Base-by-base conservation (phyloP, 305 asterid genomes). In the Coffea humblotiana region DNA sequence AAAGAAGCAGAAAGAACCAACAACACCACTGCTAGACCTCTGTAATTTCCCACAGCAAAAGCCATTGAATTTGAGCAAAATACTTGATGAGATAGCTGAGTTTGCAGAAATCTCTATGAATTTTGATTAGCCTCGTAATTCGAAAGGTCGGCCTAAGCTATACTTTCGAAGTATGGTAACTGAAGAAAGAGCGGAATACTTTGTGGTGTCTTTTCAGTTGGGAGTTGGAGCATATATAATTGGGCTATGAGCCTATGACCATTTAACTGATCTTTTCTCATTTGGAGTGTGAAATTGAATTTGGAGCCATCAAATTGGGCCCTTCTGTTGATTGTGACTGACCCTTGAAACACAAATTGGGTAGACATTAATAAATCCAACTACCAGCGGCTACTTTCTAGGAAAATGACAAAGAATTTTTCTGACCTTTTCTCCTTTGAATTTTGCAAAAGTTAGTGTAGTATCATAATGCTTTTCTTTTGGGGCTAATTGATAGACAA, bases 21-120 rank as follows among this genome's bases (percentile, higher is more conserved):
- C 58, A 87, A 70, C 58, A 88, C 23, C 49, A 80, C 58, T 71
- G 78, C 78, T 63, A 84, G 25, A 54, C 29, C 78, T 63, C 75
- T 78, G 10, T 52, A 8, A 14, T 48, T 77, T 79, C n/a, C 77
- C 61, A 65, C 58, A 68, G 5, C 78, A 66, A 82, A 73, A 71
- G 74, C 81, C 89, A 85, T 85, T 6, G 79, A n/a, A n/a, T 63
- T 63, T 63, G 12, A 58, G 78, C 8, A 16, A n/a, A 8, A 25
- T 8, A 43, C 37, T n/a, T 11, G 40, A 49, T n/a, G 61, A 19
- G 48, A 19, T 58, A 18, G 23, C 64, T 58, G 64, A 58, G 27
- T 21, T 58, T 61, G 67, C n/a, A 61, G 67, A 3, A 25, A 25
- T 11, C 27, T n/a, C 13, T n/a, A 3, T n/a, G 3, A 25, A n/a